Conservation (phyloP, 140 eudicot species). For the Anethum foeniculum region DNA sequence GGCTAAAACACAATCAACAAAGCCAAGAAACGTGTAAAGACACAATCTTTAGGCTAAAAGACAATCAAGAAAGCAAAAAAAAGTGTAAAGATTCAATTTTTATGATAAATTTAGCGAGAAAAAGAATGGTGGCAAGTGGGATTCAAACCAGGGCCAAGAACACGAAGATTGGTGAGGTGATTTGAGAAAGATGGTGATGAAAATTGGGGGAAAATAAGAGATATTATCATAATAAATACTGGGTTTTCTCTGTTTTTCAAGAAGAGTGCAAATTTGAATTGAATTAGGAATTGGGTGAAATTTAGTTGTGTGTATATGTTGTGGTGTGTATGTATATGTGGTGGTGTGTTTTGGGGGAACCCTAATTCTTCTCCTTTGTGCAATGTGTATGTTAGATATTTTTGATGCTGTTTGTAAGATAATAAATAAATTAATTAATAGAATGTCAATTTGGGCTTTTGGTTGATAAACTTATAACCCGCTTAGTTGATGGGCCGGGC, state of each 20-base stretch:
- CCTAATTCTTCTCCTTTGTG: not conserved
- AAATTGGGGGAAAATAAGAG: conserved; percentile 20
- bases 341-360: not conserved
- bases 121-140: conserved; percentile 75
- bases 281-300: not conserved
- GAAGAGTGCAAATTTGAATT: not conserved
- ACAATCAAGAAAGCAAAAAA: not conserved
- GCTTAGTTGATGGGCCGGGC: too few species aligned
- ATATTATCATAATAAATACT: conserved; percentile 36
- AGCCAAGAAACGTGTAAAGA: not conserved
- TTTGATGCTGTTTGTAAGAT: too few species aligned
- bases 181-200: conserved; percentile 28
- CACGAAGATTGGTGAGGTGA: conserved; percentile 49
- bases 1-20: not conserved
- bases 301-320: not conserved
- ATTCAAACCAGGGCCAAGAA: conserved; percentile 95
- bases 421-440: too few species aligned
- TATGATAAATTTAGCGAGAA: conserved; percentile 51
- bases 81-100: not conserved
- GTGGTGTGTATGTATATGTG: not conserved
- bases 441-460: too few species aligned
- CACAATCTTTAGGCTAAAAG: not conserved
- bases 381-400: not conserved
- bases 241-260: not conserved
- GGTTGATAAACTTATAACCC: too few species aligned